Base-by-base conservation (phyloP, 1,139 yeast species). In the Magnusiomyces paraingens region DNA sequence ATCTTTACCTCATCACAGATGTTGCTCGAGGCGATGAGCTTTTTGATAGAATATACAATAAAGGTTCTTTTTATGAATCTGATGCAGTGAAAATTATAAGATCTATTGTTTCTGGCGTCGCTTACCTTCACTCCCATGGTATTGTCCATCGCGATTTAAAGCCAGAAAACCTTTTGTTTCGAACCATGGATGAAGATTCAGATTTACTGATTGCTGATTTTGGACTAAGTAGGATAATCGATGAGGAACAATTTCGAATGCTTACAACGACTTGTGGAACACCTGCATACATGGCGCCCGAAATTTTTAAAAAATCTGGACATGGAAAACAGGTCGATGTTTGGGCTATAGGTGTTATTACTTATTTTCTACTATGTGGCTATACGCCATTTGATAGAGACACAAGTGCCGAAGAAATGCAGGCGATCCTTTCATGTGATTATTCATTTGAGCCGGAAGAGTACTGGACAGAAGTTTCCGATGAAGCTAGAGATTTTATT, bases 81-180 rank as follows among this genome's bases (percentile, higher is more conserved):
- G 84, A 82, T 57, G 81, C 84, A 32, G 76, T 72, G 32, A 76
- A 79, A 54, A 64, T 80, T 42, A 73, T 80, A 60, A 72, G 73
- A 55, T 79, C 79, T 54, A 68, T 79, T 43, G 71, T 73, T 1
- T 73, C 69, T 1, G 78, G 77, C 2, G 76, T 91, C 45, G 76
- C 77, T 42, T 87, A 87, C 63, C 75, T 91, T 61, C 98, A 91
- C 67, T 73, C 77, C 11, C 81, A 84, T 60, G 87, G 89, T 49
- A 81, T 91, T 54, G 94, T 89, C 14, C 99, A 93, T 69, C 78
- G 98, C 52, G 99, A 93, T 69, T 75, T 93, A 60, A 93, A 93
- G 69, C 97, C 98, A 0, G 99, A 93, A 66, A 93, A 93, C 64
- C 80, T 93, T 52, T 72, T 93, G 55, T 75, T 91, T 57, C 66